phyloP scores from a whole-genome alignment of 768 basidiomycete species.

The Galerina sulciceps region DNA sequence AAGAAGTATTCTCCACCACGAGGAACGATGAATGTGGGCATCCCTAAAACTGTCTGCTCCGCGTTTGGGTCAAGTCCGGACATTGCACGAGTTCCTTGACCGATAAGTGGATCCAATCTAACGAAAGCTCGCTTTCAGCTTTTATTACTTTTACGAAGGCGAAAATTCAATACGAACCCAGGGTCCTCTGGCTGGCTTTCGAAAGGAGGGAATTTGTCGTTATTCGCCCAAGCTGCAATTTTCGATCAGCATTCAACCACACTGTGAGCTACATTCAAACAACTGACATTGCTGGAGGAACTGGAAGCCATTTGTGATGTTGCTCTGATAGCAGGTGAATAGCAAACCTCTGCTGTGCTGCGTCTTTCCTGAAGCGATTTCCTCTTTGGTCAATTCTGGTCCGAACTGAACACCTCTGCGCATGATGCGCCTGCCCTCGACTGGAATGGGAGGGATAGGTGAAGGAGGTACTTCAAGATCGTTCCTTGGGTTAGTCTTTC shows the following conservation, averaged over 20 bases:
- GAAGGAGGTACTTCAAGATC: slow-evolving; percentile 36
- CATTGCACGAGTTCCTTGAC: slow-evolving; percentile 25
- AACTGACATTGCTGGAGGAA: slow-evolving; percentile 44
- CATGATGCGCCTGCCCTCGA: slow-evolving; percentile 42
- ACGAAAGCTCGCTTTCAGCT: slow-evolving; percentile 1
- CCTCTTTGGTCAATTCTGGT: slow-evolving; percentile 48
- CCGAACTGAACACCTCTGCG: slow-evolving; percentile 57
- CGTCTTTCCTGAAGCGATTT: slow-evolving; percentile 40
- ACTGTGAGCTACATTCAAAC: background rate
- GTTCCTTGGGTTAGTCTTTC: slow-evolving; percentile 51
- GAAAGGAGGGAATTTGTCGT: slow-evolving; percentile 36
- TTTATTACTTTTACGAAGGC: background rate
- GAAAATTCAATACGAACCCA: slow-evolving; percentile 27
- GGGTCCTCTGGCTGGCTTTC: slow-evolving; percentile 30
- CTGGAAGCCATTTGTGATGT: slow-evolving; percentile 42
- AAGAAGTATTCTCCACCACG: slow-evolving; percentile 61
- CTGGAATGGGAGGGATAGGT: slow-evolving; percentile 17
- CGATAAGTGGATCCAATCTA: slow-evolving; percentile 28
- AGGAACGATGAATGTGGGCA: slow-evolving; percentile 45
- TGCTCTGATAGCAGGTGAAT: slow-evolving; percentile 47
- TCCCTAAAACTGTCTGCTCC: slow-evolving; percentile 35
- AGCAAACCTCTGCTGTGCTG: slow-evolving; percentile 50
- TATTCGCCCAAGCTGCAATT: slow-evolving; percentile 42
- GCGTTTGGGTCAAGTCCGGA: slow-evolving; percentile 54
- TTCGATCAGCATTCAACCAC: background rate